Evolutionary conservation across 2,329 filamentous ascomycete species (phyloP).

Genomic region (Hortaea werneckii): DNA sequence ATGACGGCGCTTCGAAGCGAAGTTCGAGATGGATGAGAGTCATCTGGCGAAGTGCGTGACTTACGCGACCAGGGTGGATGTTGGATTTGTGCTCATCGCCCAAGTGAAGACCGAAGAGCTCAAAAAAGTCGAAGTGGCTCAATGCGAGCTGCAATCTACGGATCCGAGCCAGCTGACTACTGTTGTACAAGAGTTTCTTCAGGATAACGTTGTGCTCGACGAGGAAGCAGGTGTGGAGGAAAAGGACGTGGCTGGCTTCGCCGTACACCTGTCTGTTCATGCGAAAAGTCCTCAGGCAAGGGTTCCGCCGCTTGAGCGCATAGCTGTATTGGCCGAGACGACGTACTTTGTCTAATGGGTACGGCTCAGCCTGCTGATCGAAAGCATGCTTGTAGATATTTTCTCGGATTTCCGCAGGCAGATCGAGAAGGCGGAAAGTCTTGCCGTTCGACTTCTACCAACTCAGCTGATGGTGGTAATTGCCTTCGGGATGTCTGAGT

Average conservation of each 20-base stretch:
- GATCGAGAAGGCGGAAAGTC: slow-evolving; percentile 5
- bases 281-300: slow-evolving; percentile 7
- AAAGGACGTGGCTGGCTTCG: slow-evolving; percentile 15
- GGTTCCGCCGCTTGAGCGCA: not conserved
- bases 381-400: slow-evolving; percentile 10
- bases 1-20: slow-evolving; percentile 5
- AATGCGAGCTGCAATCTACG: slow-evolving; percentile 15
- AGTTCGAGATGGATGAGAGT: slow-evolving; percentile 11
- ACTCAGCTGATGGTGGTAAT: not conserved
- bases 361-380: slow-evolving; percentile 6
- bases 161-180: slow-evolving; percentile 4
- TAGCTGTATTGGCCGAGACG: not conserved
- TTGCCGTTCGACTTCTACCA: slow-evolving; percentile 5
- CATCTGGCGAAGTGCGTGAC: slow-evolving; percentile 5
- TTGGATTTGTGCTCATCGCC: not conserved
- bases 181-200: slow-evolving; percentile 6
- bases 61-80: not conserved
- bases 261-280: slow-evolving; percentile 11
- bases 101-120: slow-evolving; percentile 14
- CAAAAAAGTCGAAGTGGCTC: slow-evolving; percentile 11
- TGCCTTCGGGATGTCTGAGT: not conserved
- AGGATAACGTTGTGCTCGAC: slow-evolving; percentile 10
- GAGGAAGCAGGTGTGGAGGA: slow-evolving; percentile 9
- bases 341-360: slow-evolving; percentile 2
- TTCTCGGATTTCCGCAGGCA: slow-evolving; percentile 18